Percentiles rank a stretch among this genome's conserved stretches.
Conservation (phyloP, 345 rosid genomes). For the Moricandia arvensis region DNA sequence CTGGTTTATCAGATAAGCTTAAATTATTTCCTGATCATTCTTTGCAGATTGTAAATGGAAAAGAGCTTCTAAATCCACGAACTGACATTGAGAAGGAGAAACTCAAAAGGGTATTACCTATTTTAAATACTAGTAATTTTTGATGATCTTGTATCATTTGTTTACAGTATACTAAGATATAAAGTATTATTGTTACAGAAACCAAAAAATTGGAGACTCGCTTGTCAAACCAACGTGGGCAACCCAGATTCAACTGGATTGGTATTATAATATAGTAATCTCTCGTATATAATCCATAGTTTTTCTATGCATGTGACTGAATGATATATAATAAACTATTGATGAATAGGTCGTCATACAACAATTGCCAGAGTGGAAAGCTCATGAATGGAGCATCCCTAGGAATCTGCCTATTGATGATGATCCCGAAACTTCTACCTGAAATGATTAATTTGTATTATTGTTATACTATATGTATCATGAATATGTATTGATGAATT, state of each 20-base stretch:
- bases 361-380: conserved; percentile 94
- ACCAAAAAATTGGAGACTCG: conserved; percentile 85
- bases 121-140: neutral
- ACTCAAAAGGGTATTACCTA: conserved; percentile 54
- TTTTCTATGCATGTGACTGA: conserved; percentile 3
- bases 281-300: neutral
- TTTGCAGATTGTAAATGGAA: conserved; percentile 70
- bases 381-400: conserved; percentile 76
- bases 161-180: neutral
- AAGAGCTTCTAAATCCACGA: conserved; percentile 69
- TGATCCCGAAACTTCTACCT: conserved; percentile 27
- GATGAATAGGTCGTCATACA: conserved; percentile 67
- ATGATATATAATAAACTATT: neutral
- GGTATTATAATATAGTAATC: conserved; percentile 37
- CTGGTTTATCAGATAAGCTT: neutral
- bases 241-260: conserved; percentile 69
- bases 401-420: conserved; percentile 31
- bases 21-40: neutral
- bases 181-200: conserved; percentile 43
- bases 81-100: conserved; percentile 79
- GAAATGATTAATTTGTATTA: conserved; percentile 16
- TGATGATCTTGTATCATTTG: neutral
- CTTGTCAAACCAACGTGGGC: conserved; percentile 90
- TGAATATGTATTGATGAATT: neutral
- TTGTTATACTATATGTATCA: neutral